These are phyloP conservation scores for Evernia prunastri DNA, from an alignment of 495 filamentous ascomycete genomes.

Conservation along the genomic window DNA sequence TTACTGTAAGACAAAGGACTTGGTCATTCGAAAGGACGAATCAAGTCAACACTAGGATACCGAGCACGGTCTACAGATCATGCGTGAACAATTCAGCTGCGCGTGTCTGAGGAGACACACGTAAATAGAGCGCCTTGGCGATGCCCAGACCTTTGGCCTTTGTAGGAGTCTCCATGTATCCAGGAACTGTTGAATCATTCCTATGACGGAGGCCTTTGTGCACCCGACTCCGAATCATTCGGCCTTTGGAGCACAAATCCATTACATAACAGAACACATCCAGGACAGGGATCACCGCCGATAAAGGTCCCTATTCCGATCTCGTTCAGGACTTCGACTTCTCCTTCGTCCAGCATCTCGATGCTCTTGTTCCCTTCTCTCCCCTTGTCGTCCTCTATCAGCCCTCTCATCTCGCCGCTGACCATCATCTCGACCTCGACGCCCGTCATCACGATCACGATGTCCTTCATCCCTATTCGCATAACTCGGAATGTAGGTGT, in stretches of 20 bases:
- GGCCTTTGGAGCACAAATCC: background rate
- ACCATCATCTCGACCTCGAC: conserved; percentile 24
- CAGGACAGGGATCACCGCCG: conserved; percentile 22
- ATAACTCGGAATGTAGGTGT: conserved; percentile 32
- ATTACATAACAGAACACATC: background rate
- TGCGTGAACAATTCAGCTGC: background rate
- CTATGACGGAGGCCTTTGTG: background rate
- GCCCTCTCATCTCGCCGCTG: conserved; percentile 25
- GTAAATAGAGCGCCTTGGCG: background rate
- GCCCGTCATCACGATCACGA: conserved; percentile 20
- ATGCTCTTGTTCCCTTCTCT: conserved; percentile 23
- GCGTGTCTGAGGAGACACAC: no score
- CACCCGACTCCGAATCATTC: background rate
- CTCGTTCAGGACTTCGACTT: conserved; percentile 29
- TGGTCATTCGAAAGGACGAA: background rate
- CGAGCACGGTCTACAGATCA: background rate
- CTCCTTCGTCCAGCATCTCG: conserved; percentile 26
- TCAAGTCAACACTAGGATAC: background rate
- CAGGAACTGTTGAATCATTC: background rate
- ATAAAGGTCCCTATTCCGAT: conserved; percentile 29
- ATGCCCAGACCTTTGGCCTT: background rate
- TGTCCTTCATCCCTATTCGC: conserved; percentile 21
- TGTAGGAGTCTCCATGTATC: background rate
- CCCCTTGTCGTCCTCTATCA: conserved; percentile 22
- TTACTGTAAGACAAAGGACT: background rate